Evolutionary conservation across 106 monocot genomes (phyloP).

Genomic region (Dactylorhiza incarnata): DNA sequence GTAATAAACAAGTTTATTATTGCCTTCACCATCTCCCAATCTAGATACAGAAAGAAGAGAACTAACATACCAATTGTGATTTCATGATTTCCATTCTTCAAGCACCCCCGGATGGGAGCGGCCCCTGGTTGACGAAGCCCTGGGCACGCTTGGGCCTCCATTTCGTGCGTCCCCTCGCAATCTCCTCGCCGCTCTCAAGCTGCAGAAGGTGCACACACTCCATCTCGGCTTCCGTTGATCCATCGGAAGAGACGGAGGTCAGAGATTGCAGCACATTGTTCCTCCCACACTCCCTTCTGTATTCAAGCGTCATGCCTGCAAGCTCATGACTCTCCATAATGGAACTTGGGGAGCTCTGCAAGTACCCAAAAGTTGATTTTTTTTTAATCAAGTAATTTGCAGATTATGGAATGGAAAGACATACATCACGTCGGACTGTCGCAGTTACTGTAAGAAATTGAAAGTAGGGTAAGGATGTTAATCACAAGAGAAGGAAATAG

Average conservation of each 20-base stretch:
- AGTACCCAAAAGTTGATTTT: neutral
- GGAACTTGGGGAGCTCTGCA: conserved; percentile 35
- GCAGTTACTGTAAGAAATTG: too few relatives aligned
- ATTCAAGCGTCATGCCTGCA: conserved; percentile 48
- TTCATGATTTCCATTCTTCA: neutral
- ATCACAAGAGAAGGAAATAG: too few relatives aligned
- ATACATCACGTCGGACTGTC: too few relatives aligned
- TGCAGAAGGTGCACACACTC: conserved; percentile 60
- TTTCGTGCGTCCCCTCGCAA: conserved; percentile 58
- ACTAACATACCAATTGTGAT: neutral
- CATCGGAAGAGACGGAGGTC: conserved; percentile 28
- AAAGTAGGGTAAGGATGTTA: too few relatives aligned
- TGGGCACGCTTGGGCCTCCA: conserved; percentile 49
- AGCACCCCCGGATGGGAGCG: neutral
- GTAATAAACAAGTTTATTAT: neutral
- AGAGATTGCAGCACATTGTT: conserved; percentile 63
- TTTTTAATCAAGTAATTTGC: too few relatives aligned
- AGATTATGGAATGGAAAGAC: too few relatives aligned
- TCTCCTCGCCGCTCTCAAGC: conserved; percentile 62
- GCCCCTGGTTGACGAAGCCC: neutral
- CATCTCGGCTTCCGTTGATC: conserved; percentile 9
- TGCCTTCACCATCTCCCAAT: neutral
- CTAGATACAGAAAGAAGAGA: neutral
- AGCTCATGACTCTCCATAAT: conserved; percentile 56
- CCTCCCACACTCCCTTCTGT: conserved; percentile 39